phyloP scores from a whole-genome alignment of 2,329 filamentous ascomycete genomes.

The Chaetoscypha palmicola region DNA sequence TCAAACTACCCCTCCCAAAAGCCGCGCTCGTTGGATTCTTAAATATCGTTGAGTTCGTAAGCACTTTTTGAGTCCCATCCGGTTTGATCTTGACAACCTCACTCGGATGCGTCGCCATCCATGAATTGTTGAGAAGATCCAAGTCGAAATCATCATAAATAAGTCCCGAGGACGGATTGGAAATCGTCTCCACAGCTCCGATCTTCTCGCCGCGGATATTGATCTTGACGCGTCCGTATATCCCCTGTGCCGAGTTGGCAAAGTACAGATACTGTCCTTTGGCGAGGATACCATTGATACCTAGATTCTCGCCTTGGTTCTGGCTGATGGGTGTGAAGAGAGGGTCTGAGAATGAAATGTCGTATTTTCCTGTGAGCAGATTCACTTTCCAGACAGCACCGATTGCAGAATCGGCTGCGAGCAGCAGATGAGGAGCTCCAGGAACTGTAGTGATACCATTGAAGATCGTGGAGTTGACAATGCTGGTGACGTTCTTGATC shows the following conservation, averaged over 20 bases:
- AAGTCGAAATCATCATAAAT: conserved; percentile 18
- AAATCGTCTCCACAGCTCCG: conserved; percentile 9
- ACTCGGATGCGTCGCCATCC: conserved; percentile 16
- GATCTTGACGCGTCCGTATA: conserved; percentile 14
- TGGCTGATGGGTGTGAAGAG: conserved; percentile 2
- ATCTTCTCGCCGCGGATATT: background rate
- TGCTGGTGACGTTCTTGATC: conserved; percentile 15
- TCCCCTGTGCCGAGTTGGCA: conserved; percentile 18
- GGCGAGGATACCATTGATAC: conserved; percentile 25
- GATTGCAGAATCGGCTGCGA: conserved; percentile 25
- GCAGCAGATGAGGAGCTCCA: conserved; percentile 8
- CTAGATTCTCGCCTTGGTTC: conserved; percentile 11
- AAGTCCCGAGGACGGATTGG: conserved; percentile 1
- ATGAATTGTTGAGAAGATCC: conserved; percentile 5
- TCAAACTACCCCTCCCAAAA: conserved; percentile 9
- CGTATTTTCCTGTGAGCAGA: conserved; percentile 15
- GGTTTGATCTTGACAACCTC: conserved; percentile 10
- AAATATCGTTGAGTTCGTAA: conserved; percentile 10
- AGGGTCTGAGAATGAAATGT: conserved; percentile 11
- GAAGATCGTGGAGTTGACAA: conserved; percentile 15
- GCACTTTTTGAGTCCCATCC: conserved; percentile 5
- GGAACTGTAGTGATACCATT: conserved; percentile 23
- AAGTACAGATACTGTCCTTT: conserved; percentile 21
- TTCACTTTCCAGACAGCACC: conserved; percentile 28
- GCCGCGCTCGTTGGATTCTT: conserved; percentile 15